Evolutionary conservation across 2,329 filamentous ascomycete species (phyloP).

Genomic region (Rhynchosporium graminicola): DNA sequence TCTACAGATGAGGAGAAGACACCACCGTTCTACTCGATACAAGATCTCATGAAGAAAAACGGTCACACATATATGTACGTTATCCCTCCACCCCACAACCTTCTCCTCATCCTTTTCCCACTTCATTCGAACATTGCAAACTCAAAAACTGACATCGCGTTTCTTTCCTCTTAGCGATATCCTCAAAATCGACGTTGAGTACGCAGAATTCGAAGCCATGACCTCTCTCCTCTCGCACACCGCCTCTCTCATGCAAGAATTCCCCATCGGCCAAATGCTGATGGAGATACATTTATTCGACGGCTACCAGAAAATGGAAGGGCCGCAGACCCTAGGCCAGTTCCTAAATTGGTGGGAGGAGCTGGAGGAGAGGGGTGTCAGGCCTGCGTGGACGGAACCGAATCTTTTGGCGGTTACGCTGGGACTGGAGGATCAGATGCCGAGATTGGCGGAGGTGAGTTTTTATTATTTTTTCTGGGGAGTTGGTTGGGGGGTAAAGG

Average conservation of each 20-base stretch:
- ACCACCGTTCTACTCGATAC: conserved; percentile 41
- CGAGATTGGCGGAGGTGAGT: conserved; percentile 29
- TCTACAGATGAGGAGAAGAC: conserved; percentile 33
- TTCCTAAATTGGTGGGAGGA: conserved; percentile 39
- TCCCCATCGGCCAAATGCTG: conserved; percentile 36
- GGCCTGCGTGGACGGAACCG: conserved; percentile 36
- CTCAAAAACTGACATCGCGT: conserved; percentile 28
- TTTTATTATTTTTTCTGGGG: neutral
- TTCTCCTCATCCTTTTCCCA: conserved; percentile 29
- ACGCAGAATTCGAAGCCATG: conserved; percentile 42
- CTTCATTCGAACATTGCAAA: neutral
- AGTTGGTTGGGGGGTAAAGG: too few relatives aligned
- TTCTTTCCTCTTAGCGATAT: conserved; percentile 40
- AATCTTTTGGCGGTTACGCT: conserved; percentile 35
- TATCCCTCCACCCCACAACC: conserved; percentile 20
- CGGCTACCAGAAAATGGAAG: conserved; percentile 9
- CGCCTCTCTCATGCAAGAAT: conserved; percentile 32
- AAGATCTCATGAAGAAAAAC: conserved; percentile 44
- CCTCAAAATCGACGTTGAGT: conserved; percentile 46
- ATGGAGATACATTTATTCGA: conserved; percentile 35
- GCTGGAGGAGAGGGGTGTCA: conserved; percentile 37
- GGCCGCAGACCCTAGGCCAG: conserved; percentile 24
- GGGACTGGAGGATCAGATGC: conserved; percentile 26
- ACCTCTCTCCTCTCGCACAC: conserved; percentile 34
- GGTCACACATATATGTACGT: conserved; percentile 41